phyloP scores from a whole-genome alignment of 2,329 filamentous ascomycete genomes.

The Sclerotinia minor region DNA sequence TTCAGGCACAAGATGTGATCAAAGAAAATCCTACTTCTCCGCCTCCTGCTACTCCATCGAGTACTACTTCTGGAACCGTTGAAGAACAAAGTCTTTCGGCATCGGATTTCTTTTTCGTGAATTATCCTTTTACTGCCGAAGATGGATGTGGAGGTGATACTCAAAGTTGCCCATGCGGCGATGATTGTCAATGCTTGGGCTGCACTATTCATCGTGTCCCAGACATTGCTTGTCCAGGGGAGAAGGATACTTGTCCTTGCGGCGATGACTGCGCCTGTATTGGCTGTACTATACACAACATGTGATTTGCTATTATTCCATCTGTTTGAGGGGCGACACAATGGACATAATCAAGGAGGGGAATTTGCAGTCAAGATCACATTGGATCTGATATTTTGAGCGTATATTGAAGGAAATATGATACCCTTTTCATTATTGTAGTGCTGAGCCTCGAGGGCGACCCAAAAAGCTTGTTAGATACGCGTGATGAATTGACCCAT shows the following conservation, averaged over 20 bases:
- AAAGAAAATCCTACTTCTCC: conserved; percentile 33
- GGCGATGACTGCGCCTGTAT: conserved; percentile 60
- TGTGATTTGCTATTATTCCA: conserved; percentile 5
- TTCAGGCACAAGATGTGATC: neutral
- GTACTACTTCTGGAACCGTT: conserved; percentile 35
- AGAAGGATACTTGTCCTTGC: conserved; percentile 54
- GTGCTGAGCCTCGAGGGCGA: neutral
- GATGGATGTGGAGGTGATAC: conserved; percentile 51
- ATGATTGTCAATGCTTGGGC: conserved; percentile 59
- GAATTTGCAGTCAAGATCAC: neutral
- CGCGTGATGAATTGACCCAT: neutral
- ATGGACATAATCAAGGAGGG: neutral
- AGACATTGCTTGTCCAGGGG: conserved; percentile 42
- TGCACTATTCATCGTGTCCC: conserved; percentile 53
- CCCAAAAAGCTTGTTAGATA: neutral
- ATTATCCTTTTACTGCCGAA: conserved; percentile 50
- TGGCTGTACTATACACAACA: conserved; percentile 54
- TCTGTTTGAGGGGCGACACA: neutral
- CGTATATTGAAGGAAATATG: neutral
- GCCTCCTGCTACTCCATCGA: conserved; percentile 37
- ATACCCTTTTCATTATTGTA: conserved; percentile 4
- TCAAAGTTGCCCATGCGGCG: conserved; percentile 57
- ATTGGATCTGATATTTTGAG: neutral
- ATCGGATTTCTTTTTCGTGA: conserved; percentile 61
- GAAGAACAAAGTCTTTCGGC: conserved; percentile 52